phyloP scores from a whole-genome alignment of 2,329 filamentous ascomycete species.

The Grosmannia serpens region DNA sequence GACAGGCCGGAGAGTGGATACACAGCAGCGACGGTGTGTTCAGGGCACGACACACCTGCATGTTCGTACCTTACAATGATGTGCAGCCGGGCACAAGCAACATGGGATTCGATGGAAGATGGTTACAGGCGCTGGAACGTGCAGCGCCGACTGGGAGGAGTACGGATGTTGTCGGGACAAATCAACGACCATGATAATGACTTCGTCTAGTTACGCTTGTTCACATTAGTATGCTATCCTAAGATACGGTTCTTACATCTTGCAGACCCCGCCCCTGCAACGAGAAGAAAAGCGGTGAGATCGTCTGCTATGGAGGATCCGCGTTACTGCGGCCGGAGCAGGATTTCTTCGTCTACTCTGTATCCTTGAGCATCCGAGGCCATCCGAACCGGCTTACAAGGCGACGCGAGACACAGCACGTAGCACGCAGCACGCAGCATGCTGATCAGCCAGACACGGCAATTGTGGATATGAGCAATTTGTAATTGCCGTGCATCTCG shows the following conservation, averaged over 20 bases:
- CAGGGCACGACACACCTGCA: not conserved
- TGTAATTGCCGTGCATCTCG: too few species aligned
- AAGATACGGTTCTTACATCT: not conserved
- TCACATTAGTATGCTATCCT: not conserved
- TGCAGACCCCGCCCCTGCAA: not conserved
- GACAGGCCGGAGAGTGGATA: not conserved
- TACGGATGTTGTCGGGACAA: not conserved
- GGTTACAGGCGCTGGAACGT: not conserved
- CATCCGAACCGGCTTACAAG: too few species aligned
- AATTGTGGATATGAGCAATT: too few species aligned
- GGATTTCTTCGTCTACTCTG: too few species aligned
- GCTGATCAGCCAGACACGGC: too few species aligned
- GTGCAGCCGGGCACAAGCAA: not conserved
- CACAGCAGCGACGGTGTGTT: not conserved
- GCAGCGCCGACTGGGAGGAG: not conserved
- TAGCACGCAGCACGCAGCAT: too few species aligned
- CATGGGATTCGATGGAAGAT: not conserved
- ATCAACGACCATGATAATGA: not conserved
- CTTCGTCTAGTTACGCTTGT: not conserved
- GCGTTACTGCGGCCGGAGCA: too few species aligned
- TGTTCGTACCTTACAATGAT: not conserved
- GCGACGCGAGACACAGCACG: too few species aligned
- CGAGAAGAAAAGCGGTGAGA: too few species aligned
- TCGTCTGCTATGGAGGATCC: too few species aligned
- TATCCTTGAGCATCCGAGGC: too few species aligned